Evolutionary conservation across 139 green algal genomes (phyloP), one percentile per base, ranked within the genome.

Genomic region (Picochlorum sp.): DNA sequence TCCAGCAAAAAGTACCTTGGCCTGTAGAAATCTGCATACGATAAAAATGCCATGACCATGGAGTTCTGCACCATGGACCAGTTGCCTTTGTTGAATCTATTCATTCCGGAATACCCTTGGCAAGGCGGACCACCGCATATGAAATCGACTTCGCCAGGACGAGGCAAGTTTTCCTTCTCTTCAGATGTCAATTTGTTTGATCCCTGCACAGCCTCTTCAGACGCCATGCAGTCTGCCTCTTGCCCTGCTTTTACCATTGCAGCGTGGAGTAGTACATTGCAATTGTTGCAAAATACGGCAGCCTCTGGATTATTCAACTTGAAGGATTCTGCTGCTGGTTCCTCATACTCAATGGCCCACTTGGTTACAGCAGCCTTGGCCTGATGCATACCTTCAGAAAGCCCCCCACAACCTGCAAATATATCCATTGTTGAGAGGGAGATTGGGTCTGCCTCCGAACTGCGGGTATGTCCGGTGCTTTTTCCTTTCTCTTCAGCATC

Each of bases 41-140:
- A 92, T 23, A 97, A 76, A 74, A 90, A 98, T 7, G 85, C 74
- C 85, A 98, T 95, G 13, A 95, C 89, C 91, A 97, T 97, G 63
- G 73, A 84, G 85, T 96, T 97, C 80, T 97, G 91, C 64, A 97
- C 86, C 75, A 92, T 88, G 55, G 73, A 88, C 92, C 92, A 97
- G 72, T 90, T 89, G 73, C 91, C 79, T 81, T 94, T 91, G 83
- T 98, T 98, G 83, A 98, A 98, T 37, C 91, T 82, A 75, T 98
- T 98, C 92, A 98, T 98, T 68, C 92, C 92, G 14, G 80, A 92
- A 82, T 97, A 98, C 58, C 92, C 92, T 83, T 98, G 90, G 85
- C 92, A 98, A 54, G 92, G 92, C 0, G 92, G 92, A 1, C 92
- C 92, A 20, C 92, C 72, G 72, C 89, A 94, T 61, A 98, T 92